phyloP scores from a whole-genome alignment of 2,329 filamentous ascomycete genomes.

The Sclerotinia minor region DNA sequence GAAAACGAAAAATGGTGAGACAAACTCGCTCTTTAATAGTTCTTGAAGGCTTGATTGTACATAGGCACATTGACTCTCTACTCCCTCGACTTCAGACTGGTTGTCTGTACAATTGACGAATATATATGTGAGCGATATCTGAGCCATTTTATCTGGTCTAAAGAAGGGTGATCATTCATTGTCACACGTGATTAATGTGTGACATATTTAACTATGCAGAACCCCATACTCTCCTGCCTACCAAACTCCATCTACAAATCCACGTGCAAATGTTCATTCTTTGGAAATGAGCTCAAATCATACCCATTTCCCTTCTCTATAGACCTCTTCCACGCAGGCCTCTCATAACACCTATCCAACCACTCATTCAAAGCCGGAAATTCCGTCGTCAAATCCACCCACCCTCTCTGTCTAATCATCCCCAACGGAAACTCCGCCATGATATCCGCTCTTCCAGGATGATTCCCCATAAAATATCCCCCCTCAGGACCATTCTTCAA shows the following conservation, averaged over 20 bases:
- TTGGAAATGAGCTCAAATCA: slow-evolving; percentile 35
- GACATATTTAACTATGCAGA: neutral
- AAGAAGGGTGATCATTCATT: rapidly evolving
- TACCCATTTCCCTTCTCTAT: slow-evolving; percentile 41
- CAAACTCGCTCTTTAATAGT: no score
- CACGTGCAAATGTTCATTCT: neutral
- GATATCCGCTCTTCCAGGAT: slow-evolving; percentile 42
- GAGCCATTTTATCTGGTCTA: neutral
- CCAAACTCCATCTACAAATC: neutral
- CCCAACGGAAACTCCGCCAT: slow-evolving; percentile 40
- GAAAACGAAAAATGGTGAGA: no score
- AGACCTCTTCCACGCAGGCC: slow-evolving; percentile 37
- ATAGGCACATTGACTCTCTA: neutral
- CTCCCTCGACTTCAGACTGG: neutral
- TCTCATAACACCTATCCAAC: slow-evolving; percentile 37
- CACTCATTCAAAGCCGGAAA: slow-evolving; percentile 41
- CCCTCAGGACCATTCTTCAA: slow-evolving; percentile 31
- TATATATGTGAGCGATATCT: neutral
- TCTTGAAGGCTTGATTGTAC: no score
- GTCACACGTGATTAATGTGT: neutral
- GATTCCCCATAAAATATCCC: slow-evolving; percentile 36
- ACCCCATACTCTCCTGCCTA: neutral
- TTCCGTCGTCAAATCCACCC: slow-evolving; percentile 38
- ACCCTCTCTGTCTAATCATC: slow-evolving; percentile 37
- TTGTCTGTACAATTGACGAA: neutral